These are phyloP conservation scores for Coemansia sp. DNA, from an alignment of 192 early-diverging fungal species.

Conservation along the genomic window DNA sequence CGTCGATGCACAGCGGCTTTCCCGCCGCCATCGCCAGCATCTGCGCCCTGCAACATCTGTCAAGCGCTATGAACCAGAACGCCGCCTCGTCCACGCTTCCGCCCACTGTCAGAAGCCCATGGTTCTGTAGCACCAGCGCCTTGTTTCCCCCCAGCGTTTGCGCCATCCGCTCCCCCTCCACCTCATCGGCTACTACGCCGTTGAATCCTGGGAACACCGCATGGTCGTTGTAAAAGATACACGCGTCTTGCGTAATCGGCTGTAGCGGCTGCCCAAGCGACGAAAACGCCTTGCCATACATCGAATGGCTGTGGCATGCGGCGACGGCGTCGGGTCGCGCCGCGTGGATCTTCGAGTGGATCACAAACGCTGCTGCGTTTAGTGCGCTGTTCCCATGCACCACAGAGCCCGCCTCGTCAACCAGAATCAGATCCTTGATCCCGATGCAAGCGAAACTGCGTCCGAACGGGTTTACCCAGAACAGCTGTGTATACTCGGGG, in stretches of 20 bases:
- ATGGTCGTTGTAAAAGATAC: constrained; percentile 62
- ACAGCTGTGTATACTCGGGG: constrained; percentile 61
- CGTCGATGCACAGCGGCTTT: constrained; percentile 20
- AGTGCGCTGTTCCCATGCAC: constrained; percentile 54
- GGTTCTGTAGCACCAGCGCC: constrained; percentile 63
- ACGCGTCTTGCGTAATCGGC: constrained; percentile 66
- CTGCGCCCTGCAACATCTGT: constrained; percentile 60
- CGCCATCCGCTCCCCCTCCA: constrained; percentile 60
- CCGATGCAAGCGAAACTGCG: constrained; percentile 59
- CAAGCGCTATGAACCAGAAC: constrained; percentile 62
- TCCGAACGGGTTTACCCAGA: constrained; percentile 68
- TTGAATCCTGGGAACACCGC: constrained; percentile 58
- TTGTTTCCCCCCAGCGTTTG: constrained; percentile 56
- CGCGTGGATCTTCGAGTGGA: constrained; percentile 61
- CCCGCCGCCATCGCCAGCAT: constrained; percentile 59
- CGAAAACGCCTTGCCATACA: constrained; percentile 66
- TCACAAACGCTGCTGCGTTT: constrained; percentile 66
- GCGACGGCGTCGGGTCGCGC: constrained; percentile 55
- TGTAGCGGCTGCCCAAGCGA: constrained; percentile 42
- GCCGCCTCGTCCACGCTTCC: constrained; percentile 58
- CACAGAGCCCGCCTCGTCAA: constrained; percentile 59
- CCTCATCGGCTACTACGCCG: constrained; percentile 60
- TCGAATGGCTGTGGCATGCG: constrained; percentile 64
- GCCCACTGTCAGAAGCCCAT: constrained; percentile 63
- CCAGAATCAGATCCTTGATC: constrained; percentile 60